These are phyloP conservation scores for Polygonum maritimum DNA, from an alignment of 148 eudicot species.

Conservation along the genomic window DNA sequence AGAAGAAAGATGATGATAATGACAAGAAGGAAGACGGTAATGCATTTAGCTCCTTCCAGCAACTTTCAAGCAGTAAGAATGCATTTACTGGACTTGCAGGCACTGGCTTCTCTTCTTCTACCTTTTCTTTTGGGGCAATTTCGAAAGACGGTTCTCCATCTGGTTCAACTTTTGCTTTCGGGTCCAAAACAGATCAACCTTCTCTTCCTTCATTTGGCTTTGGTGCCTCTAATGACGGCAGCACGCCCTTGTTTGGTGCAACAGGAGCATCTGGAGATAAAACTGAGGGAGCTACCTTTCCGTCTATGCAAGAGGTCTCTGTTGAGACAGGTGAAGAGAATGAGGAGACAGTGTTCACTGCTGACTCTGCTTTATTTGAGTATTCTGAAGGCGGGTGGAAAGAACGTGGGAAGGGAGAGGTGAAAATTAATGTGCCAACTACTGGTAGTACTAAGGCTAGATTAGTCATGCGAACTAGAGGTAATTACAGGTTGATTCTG, in stretches of 20 bases:
- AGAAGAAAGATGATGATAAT: slow-evolving; percentile 26
- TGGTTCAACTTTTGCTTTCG: slow-evolving; percentile 8
- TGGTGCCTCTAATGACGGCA: slow-evolving; percentile 41
- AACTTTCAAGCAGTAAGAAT: slow-evolving; percentile 83
- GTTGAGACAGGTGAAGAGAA: slow-evolving; percentile 95
- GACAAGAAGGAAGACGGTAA: slow-evolving; percentile 13
- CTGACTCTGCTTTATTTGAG: slow-evolving; percentile 84
- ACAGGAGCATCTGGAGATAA: slow-evolving; percentile 38
- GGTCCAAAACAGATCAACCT: slow-evolving; percentile 11
- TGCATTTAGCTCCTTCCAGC: slow-evolving; percentile 67
- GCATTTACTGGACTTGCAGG: slow-evolving; percentile 87
- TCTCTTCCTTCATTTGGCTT: slow-evolving; percentile 44
- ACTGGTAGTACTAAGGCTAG: slow-evolving; percentile 58
- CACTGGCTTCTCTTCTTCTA: slow-evolving; percentile 72
- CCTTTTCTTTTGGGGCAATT: slow-evolving; percentile 61
- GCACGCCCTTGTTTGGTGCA: slow-evolving; percentile 46
- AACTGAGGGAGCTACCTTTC: slow-evolving; percentile 40
- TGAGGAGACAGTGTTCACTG: slow-evolving; percentile 63
- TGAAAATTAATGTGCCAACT: slow-evolving; percentile 60
- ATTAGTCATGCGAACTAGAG: slow-evolving; percentile 79
- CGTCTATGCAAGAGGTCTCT: slow-evolving; percentile 52
- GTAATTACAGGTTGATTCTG: slow-evolving; percentile 77
- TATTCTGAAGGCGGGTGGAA: slow-evolving; percentile 82
- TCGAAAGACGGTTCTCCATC: slow-evolving; percentile 45
- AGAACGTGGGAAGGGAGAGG: slow-evolving; percentile 94